These are phyloP conservation scores for Ophiostoma angusticollis DNA, from an alignment of 2,329 filamentous ascomycete genomes.

Conservation along the genomic window DNA sequence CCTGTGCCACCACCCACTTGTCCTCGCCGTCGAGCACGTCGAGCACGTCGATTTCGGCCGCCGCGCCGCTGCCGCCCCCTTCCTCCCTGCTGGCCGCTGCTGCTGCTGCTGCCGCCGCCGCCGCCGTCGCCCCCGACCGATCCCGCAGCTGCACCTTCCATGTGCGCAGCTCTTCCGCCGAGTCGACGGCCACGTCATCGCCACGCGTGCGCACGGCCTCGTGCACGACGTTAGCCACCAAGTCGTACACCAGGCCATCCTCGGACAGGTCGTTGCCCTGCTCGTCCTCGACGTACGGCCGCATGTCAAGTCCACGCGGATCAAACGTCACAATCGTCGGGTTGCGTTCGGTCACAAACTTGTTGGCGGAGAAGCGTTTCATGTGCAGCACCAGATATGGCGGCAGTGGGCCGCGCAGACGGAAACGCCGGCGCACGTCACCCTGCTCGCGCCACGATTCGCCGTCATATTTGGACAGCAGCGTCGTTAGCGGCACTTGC, in stretches of 20 bases:
- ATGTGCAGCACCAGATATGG: slow-evolving; percentile 89
- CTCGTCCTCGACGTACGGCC: slow-evolving; percentile 81
- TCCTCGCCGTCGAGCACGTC: slow-evolving; percentile 5
- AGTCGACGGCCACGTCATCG: slow-evolving; percentile 71
- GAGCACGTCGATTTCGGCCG: too few species aligned
- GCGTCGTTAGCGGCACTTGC: slow-evolving; percentile 67
- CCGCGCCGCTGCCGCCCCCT: too few species aligned
- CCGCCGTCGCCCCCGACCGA: slow-evolving; percentile 46
- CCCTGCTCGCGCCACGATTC: slow-evolving; percentile 75
- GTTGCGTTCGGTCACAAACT: slow-evolving; percentile 91
- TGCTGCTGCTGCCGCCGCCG: background rate
- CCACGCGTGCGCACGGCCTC: slow-evolving; percentile 59
- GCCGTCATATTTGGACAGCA: slow-evolving; percentile 90
- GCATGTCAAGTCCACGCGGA: slow-evolving; percentile 67
- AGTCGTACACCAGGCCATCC: slow-evolving; percentile 90
- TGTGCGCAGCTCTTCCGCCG: slow-evolving; percentile 73
- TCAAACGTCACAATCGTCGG: slow-evolving; percentile 97
- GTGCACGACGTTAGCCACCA: slow-evolving; percentile 88
- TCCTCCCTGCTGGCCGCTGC: too few species aligned
- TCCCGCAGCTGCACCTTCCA: slow-evolving; percentile 90
- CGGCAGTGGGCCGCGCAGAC: slow-evolving; percentile 78
- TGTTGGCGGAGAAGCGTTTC: slow-evolving; percentile 93
- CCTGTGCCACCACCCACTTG: slow-evolving; percentile 89
- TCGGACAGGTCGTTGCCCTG: slow-evolving; percentile 51
- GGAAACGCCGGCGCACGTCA: slow-evolving; percentile 77